Conservation (phyloP, 2,329 filamentous ascomycete species). For the Colletotrichum aenigma region DNA sequence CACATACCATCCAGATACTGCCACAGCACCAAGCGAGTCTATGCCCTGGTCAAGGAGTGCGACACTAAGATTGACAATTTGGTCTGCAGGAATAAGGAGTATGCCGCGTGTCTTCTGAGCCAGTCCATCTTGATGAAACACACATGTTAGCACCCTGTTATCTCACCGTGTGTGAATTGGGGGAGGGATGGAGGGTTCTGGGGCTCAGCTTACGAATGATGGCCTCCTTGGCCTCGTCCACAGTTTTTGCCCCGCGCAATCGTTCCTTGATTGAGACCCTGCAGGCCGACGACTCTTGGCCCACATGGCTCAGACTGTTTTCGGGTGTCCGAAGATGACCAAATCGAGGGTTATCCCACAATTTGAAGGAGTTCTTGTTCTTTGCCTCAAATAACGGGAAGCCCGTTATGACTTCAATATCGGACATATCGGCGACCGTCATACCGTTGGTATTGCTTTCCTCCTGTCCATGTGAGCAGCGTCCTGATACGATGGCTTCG, state of each 20-base stretch:
- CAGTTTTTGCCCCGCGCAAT: background rate
- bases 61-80: background rate
- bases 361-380: background rate
- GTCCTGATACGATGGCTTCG: slow-evolving; percentile 39
- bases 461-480: background rate
- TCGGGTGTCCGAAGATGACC: background rate
- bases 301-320: background rate
- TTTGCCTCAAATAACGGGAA: background rate
- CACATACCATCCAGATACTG: slow-evolving; percentile 46
- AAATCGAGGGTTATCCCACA: background rate
- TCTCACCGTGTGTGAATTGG: no score
- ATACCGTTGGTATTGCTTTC: background rate
- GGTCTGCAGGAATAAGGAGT: background rate
- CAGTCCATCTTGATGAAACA: background rate
- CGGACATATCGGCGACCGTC: background rate
- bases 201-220: background rate
- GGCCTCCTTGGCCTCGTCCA: background rate
- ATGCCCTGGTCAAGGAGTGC: slow-evolving; percentile 24
- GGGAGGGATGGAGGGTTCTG: background rate
- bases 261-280: background rate
- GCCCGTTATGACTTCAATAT: background rate
- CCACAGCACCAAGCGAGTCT: slow-evolving; percentile 29
- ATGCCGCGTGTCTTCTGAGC: background rate
- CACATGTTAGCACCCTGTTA: background rate
- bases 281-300: background rate